phyloP scores from a whole-genome alignment of 352 stramenopile genomes.

The Phytophthora hybrid region DNA sequence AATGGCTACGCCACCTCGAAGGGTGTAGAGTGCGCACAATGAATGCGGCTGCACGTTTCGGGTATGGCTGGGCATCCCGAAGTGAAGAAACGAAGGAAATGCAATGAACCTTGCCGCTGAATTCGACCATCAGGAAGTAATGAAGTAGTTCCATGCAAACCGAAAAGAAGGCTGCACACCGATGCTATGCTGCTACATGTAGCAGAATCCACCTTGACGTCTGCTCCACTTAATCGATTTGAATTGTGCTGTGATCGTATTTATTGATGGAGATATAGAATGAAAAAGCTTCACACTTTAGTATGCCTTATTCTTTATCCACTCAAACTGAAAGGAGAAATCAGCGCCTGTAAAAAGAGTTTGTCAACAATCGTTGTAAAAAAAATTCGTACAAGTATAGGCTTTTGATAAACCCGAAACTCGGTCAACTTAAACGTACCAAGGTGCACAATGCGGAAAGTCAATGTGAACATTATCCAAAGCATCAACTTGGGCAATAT shows the following conservation, averaged over 20 bases:
- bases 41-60: background rate
- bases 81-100: background rate
- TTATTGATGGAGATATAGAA: background rate
- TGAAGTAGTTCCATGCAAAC: no score
- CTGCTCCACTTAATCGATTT: no score
- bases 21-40: no score
- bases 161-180: no score
- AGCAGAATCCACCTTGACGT: no score
- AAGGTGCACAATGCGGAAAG: slow-evolving; percentile 11
- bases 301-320: background rate
- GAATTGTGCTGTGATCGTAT: no score
- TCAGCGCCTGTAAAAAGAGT: background rate
- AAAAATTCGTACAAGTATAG: background rate
- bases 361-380: background rate
- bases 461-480: slow-evolving; percentile 20
- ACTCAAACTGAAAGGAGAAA: background rate
- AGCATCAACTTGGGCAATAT: slow-evolving; percentile 24
- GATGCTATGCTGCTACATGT: no score
- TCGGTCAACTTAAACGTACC: slow-evolving; percentile 24
- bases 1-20: no score
- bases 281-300: background rate
- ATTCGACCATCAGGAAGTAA: no score
- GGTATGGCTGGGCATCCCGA: background rate
- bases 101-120: background rate
- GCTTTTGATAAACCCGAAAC: background rate